A percentile compares a stretch with the other conserved stretches of the same genome.
phyloP scores from a whole-genome alignment of 225 moss, liverwort and hornwort species.

The Antitrichia curtipendula region DNA sequence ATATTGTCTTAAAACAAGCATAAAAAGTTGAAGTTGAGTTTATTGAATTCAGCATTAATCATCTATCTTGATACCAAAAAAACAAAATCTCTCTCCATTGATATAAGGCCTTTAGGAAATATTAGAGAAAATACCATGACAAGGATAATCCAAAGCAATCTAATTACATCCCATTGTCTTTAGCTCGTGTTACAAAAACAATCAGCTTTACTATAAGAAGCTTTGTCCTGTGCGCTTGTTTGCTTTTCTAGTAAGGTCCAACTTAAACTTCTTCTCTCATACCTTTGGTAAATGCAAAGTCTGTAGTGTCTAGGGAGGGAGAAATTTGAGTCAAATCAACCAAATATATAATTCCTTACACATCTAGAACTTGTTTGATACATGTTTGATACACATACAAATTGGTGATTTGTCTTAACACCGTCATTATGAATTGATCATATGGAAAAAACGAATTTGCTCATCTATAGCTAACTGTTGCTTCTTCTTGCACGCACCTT shows the following conservation, averaged over 20 bases:
- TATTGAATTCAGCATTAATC: background rate
- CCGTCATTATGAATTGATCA: background rate
- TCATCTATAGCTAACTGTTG: fast-evolving
- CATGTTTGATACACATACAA: too few species aligned
- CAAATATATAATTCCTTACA: background rate
- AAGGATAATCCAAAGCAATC: fast-evolving
- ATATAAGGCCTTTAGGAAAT: background rate
- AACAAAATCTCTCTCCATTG: fast-evolving
- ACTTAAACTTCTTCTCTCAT: background rate
- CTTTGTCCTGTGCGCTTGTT: too few species aligned
- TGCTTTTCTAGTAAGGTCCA: background rate
- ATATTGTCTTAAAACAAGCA: fast-evolving
- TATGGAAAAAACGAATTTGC: background rate
- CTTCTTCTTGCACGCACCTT: background rate
- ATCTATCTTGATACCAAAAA: background rate
- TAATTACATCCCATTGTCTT: background rate
- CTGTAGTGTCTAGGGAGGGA: background rate
- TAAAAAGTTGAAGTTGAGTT: too few species aligned
- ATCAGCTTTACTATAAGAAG: background rate
- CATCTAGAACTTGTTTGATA: background rate
- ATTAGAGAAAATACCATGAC: fast-evolving
- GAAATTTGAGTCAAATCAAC: background rate
- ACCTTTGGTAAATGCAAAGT: background rate
- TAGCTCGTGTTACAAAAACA: background rate
- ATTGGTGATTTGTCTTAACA: background rate